Evolutionary conservation across 2,329 filamentous ascomycete genomes (phyloP).

Genomic region (Cercospora nicotianae): DNA sequence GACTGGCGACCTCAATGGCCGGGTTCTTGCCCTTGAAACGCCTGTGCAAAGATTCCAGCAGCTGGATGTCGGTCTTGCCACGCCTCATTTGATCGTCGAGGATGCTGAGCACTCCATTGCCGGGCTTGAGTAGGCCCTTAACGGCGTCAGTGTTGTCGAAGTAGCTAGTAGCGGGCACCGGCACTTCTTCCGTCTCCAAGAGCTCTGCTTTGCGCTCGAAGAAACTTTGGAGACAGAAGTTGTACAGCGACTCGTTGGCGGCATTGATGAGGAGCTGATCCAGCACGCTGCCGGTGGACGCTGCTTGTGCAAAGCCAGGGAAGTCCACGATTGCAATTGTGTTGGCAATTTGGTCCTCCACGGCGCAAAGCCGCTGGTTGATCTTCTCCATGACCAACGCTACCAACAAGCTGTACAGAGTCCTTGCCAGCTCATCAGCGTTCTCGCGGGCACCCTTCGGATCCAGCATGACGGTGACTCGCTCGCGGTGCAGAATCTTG

Average conservation of each 20-base stretch:
- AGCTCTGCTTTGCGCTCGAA: slow-evolving; percentile 93
- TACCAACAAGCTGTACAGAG: slow-evolving; percentile 88
- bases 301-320: slow-evolving; percentile 85
- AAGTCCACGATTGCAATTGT: slow-evolving; percentile 96
- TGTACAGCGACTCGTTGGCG: slow-evolving; percentile 87
- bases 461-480: slow-evolving; percentile 98
- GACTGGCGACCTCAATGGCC: slow-evolving; percentile 75
- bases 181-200: slow-evolving; percentile 90
- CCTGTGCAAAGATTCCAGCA: slow-evolving; percentile 86
- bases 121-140: slow-evolving; percentile 83
- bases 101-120: slow-evolving; percentile 90
- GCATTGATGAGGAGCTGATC: slow-evolving; percentile 96
- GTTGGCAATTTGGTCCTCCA: slow-evolving; percentile 86
- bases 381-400: slow-evolving; percentile 91
- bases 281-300: slow-evolving; percentile 77
- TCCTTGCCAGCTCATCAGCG: slow-evolving; percentile 89
- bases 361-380: slow-evolving; percentile 84
- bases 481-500: slow-evolving; percentile 91
- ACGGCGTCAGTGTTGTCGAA: slow-evolving; percentile 97
- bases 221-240: slow-evolving; percentile 90
- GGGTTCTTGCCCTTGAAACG: slow-evolving; percentile 94
- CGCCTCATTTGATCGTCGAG: slow-evolving; percentile 93
- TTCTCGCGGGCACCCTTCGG: slow-evolving; percentile 85
- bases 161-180: slow-evolving; percentile 87
- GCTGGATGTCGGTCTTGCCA: slow-evolving; percentile 82